Base-by-base conservation (phyloP, 2,329 filamentous ascomycete species). In the Calonectria fujianensis region DNA sequence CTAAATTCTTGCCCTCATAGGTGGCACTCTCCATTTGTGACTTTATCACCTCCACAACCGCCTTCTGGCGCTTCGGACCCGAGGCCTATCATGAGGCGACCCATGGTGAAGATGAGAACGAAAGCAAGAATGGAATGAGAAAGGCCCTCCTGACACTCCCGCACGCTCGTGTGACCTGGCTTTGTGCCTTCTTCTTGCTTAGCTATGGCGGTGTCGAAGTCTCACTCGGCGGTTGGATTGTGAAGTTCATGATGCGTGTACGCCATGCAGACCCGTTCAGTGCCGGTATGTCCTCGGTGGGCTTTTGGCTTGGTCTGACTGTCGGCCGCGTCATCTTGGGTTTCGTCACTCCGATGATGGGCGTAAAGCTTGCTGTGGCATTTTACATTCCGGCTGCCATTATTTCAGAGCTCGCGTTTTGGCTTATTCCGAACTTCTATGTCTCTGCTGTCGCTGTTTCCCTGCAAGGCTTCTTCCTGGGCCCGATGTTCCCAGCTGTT, bases 221-320 rank as follows among this genome's bases (percentile, higher is more conserved):
- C 54, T 92, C 93, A 0, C 88, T 96, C 0, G 94, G 94, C 24
- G 95, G 95, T 7, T 97, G 95, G 95, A 94, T 97, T 72, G 93
- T 96, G 68, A 92, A 93, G 7, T 96, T 97, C 83, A 96, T 97
- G 94, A 92, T 95, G 29, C 89, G 91, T 41, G 92, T 95, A 8
- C 90, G 95, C 6, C 84, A 92, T 20, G 94, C 92, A 0, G 89
- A 86, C 6, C 85, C 91, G 0, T 96, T 96, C 77, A 90, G 91
- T 0, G 92, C 92, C 35, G 94, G 94, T 13, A 94, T 96, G 88
- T 92, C 92, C 0, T 92, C 93, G 0, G 95, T 94, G 2, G 94
- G 94, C 0, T 96, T 96, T 84, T 97, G 95, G 95, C 89, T 95
- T 29, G 95, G 95, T 0, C 89, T 97, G 75, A 95, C 94, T 0